Conservation (phyloP, 202 grass and related monocot genomes). For the Carex sylvatica region DNA sequence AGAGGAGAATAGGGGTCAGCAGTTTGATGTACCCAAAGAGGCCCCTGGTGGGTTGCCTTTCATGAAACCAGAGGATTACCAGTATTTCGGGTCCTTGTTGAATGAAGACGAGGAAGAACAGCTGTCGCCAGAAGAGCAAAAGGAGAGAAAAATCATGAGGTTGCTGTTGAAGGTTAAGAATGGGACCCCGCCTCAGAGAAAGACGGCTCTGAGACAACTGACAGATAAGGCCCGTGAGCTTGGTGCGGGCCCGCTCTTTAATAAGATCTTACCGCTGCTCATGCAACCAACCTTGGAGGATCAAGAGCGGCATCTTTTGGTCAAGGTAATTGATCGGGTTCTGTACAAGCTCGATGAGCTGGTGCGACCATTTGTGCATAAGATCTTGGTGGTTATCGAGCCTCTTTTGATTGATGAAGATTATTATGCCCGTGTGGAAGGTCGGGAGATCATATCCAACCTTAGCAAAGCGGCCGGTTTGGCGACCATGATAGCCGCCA, state of each 20-base stretch:
- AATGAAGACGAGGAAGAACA: slow-evolving; percentile 93
- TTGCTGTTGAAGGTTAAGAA: slow-evolving; percentile 97
- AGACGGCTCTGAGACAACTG: slow-evolving; percentile 84
- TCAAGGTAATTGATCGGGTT: slow-evolving; percentile 95
- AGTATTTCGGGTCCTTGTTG: slow-evolving; percentile 83
- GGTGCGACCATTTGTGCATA: slow-evolving; percentile 90
- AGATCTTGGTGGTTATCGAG: slow-evolving; percentile 94
- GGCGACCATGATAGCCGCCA: slow-evolving; percentile 94
- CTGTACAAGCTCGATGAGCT: slow-evolving; percentile 96
- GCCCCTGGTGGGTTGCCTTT: slow-evolving; percentile 54
- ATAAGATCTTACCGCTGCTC: slow-evolving; percentile 93
- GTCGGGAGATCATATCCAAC: slow-evolving; percentile 88
- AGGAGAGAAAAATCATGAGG: slow-evolving; percentile 96
- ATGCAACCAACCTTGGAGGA: slow-evolving; percentile 96
- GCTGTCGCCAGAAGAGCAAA: slow-evolving; percentile 82
- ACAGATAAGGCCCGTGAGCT: slow-evolving; percentile 88
- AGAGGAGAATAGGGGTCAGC: slow-evolving; percentile 90
- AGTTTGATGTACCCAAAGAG: slow-evolving; percentile 95
- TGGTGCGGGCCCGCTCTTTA: slow-evolving; percentile 83
- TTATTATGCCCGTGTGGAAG: slow-evolving; percentile 98
- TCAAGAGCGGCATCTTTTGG: slow-evolving; percentile 85
- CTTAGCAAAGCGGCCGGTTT: slow-evolving; percentile 94
- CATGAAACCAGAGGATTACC: slow-evolving; percentile 98
- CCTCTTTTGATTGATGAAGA: slow-evolving; percentile 93
- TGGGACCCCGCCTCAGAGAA: slow-evolving; percentile 88